A percentile compares a stretch with the other conserved stretches of the same genome.
phyloP scores from a whole-genome alignment of 371 early-diverging fungal species.

The Haplosporangium sp. region DNA sequence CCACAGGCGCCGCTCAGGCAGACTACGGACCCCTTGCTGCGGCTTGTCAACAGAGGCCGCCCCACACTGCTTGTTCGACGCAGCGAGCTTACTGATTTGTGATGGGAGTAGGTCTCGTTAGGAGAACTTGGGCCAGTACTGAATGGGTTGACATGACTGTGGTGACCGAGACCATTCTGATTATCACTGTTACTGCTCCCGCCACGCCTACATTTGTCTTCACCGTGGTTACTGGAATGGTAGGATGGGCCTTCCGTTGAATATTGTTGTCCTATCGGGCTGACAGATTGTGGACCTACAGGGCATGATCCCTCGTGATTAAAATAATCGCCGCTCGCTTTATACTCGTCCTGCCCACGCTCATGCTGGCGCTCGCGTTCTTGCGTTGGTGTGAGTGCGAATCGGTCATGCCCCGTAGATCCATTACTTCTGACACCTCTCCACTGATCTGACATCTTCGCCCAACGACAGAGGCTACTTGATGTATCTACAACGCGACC shows the following conservation, averaged over 20 bases:
- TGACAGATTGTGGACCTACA: constrained; percentile 3
- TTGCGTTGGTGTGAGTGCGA: not conserved
- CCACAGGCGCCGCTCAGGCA: constrained; percentile 54
- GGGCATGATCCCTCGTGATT: constrained; percentile 7
- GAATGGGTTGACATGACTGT: constrained; percentile 23
- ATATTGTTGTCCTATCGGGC: constrained; percentile 16
- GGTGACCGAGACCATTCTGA: not conserved
- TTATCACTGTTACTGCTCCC: not conserved
- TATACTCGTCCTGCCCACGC: constrained; percentile 3
- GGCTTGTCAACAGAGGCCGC: constrained; percentile 24
- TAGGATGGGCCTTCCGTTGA: not conserved
- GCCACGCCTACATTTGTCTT: constrained; percentile 2
- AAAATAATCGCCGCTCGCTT: constrained; percentile 16
- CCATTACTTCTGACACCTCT: constrained; percentile 20
- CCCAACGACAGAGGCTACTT: constrained; percentile 28
- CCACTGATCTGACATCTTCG: constrained; percentile 42
- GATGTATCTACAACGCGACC: not conserved
- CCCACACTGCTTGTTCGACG: constrained; percentile 39
- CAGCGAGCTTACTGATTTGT: constrained; percentile 5
- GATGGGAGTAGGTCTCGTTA: constrained; percentile 16
- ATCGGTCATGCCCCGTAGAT: constrained; percentile 24
- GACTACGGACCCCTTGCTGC: constrained; percentile 13
- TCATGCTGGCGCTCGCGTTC: constrained; percentile 14
- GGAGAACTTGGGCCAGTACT: constrained; percentile 44
- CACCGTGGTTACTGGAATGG: constrained; percentile 13